Base-by-base conservation (phyloP, 805 yeast genomes). In the Cyberlindnera euphorbiiphila region DNA sequence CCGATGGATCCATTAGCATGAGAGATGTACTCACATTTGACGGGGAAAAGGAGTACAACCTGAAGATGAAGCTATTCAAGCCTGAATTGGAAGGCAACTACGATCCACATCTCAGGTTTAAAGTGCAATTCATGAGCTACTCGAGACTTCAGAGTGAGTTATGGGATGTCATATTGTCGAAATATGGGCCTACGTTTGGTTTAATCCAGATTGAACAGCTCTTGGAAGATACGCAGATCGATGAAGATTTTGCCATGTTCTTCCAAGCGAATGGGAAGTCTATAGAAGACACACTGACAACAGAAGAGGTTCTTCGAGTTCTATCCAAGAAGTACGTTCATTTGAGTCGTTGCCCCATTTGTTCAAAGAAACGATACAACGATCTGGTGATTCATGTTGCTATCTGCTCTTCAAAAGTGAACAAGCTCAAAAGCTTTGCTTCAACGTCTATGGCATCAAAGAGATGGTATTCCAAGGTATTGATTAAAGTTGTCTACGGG, bases 301-400 rank as follows among this genome's bases (percentile, higher is more conserved):
- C 74, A 28, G 74, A 73, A 11, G 77, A 84, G 33, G 71, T 80
- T 2, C 66, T 65, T 6, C 56, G 62, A 5, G 76, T 82, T 39
- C 73, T 82, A 36, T 70, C 70, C 14, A 57, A 65, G 5, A 60
- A 63, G 12, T 17, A 41, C 3, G 34, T 52, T 6, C 26, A 36
- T 6, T 19, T 47, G 23, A 76, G 78, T 42, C 71, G 71, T 37
- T 93, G 98, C 55, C 98, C 98, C 0, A 68, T 83, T 9, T 93
- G 98, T 61, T 88, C 97, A 60, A 69, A 71, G 35, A 72, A 73
- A 47, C 76, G 81, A 14, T 63, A 82, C 72, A 51, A 72, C 27
- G 94, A 87, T 49, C 75, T 85, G 36, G 75, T 86, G n/a, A 78
- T 85, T 1, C 98, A 91, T 62, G 72, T 89, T 37, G 91, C 96